Conservation (phyloP, 768 basidiomycete genomes). For the Pholiota molesta region DNA sequence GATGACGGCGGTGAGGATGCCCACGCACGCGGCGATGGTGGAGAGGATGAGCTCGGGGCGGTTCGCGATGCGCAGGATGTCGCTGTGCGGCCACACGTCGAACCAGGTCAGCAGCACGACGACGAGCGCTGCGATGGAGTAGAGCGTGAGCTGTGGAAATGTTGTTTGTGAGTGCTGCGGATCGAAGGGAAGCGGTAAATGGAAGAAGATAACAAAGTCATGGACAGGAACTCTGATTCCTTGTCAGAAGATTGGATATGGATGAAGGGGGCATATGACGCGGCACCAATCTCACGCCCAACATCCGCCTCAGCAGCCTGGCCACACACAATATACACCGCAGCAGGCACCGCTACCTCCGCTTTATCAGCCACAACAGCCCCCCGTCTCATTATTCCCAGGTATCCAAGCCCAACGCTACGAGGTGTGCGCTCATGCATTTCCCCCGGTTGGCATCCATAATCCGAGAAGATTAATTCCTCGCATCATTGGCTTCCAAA, state of each 20-base stretch:
- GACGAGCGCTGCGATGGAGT: slow-evolving; percentile 63
- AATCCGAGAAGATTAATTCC: too few relatives aligned
- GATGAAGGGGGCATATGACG: background rate
- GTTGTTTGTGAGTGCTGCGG: background rate
- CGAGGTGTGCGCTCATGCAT: too few relatives aligned
- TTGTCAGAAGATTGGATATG: too few relatives aligned
- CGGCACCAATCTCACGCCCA: background rate
- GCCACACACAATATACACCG: slow-evolving; percentile 16
- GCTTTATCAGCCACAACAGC: slow-evolving; percentile 30
- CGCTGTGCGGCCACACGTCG: slow-evolving; percentile 68
- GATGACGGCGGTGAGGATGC: slow-evolving; percentile 66
- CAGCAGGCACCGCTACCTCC: slow-evolving; percentile 14
- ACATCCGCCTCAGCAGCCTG: slow-evolving; percentile 7
- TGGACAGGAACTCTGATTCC: too few relatives aligned
- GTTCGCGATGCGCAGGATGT: slow-evolving; percentile 73
- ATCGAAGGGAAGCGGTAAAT: too few relatives aligned
- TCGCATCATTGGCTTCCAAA: too few relatives aligned
- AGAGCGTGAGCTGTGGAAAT: slow-evolving; percentile 47
- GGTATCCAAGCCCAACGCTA: too few relatives aligned
- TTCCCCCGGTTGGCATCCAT: too few relatives aligned
- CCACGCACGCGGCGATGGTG: slow-evolving; percentile 63
- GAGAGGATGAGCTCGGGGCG: slow-evolving; percentile 67
- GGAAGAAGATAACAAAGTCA: too few relatives aligned
- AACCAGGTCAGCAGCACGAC: slow-evolving; percentile 77
- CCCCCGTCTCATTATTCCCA: slow-evolving; percentile 36